Conservation (phyloP, 768 basidiomycete species). For the Coprinopsis cinerea region DNA sequence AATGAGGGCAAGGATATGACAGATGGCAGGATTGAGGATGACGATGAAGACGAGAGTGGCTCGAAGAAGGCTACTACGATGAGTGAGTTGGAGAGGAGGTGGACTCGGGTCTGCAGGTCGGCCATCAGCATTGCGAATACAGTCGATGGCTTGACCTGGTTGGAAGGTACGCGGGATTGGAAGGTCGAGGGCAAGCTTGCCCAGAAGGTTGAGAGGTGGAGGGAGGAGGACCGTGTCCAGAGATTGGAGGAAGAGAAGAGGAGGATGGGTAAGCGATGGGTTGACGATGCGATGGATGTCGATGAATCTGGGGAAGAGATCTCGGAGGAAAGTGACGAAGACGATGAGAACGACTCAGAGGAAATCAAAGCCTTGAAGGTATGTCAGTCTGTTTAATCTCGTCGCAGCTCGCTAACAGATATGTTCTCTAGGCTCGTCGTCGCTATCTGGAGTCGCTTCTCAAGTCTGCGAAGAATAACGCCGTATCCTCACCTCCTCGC, state of each 20-base stretch:
- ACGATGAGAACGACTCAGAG: constrained; percentile 63
- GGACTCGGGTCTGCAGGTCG: constrained; percentile 70
- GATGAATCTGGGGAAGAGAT: constrained; percentile 47
- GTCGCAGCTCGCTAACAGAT: constrained; percentile 14
- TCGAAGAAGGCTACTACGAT: constrained; percentile 8
- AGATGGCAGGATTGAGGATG: constrained; percentile 83
- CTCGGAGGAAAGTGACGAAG: constrained; percentile 43
- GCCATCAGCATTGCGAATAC: constrained; percentile 59
- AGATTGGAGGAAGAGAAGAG: constrained; percentile 64
- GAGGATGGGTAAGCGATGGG: constrained; percentile 54
- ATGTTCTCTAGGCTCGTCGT: constrained; percentile 53
- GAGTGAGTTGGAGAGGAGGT: constrained; percentile 51
- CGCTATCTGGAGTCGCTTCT: constrained; percentile 70
- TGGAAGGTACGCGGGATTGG: constrained; percentile 55
- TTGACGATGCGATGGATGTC: constrained; percentile 66
- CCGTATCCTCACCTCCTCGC: constrained; percentile 20
- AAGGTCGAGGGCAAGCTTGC: constrained; percentile 56
- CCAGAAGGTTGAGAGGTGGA: constrained; percentile 66
- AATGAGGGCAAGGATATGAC: constrained; percentile 50
- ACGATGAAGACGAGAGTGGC: constrained; percentile 41
- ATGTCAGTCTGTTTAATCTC: constrained; percentile 15
- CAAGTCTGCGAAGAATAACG: constrained; percentile 34
- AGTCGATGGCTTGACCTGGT: constrained; percentile 75
- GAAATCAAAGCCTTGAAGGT: constrained; percentile 83
- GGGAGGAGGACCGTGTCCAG: constrained; percentile 61